Percentiles rank a stretch among this genome's conserved stretches.
These are phyloP conservation scores for Mortierella sp. DNA, from an alignment of 371 early-diverging fungal genomes.

Conservation along the genomic window DNA sequence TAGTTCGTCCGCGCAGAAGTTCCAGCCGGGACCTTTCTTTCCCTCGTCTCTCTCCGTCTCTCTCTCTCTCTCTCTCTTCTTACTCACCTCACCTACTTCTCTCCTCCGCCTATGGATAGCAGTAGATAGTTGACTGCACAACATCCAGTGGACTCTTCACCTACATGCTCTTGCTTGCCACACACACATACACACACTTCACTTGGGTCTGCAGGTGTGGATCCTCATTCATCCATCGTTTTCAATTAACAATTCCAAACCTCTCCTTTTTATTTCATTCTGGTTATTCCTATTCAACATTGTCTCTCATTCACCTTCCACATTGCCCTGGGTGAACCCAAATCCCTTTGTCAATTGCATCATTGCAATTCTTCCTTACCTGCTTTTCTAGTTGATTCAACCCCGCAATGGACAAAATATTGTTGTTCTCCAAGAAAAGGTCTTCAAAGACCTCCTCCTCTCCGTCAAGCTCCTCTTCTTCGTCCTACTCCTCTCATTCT, in stretches of 20 bases:
- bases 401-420: constrained; percentile 19
- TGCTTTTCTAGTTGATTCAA: not conserved
- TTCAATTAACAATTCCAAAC: not conserved
- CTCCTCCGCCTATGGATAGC: too few relatives aligned
- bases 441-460: constrained; percentile 12
- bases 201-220: not conserved
- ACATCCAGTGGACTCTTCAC: too few relatives aligned
- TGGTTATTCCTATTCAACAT: not conserved
- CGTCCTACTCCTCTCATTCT: constrained; percentile 3
- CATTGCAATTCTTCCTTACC: constrained; percentile 11
- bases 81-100: too few relatives aligned
- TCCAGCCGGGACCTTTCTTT: too few relatives aligned
- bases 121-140: too few relatives aligned
- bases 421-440: constrained; percentile 34
- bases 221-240: not conserved
- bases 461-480: constrained; percentile 7
- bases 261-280: not conserved
- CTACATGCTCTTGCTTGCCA: too few relatives aligned
- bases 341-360: not conserved
- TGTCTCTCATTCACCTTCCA: constrained; percentile 29
- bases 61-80: too few relatives aligned
- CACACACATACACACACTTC: too few relatives aligned
- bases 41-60: too few relatives aligned
- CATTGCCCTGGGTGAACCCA: constrained; percentile 35
- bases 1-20: too few relatives aligned